A percentile compares a stretch with the other conserved stretches of the same genome.
These are phyloP conservation scores for Aaosphaeria arxii DNA, from an alignment of 2,329 filamentous ascomycete genomes.

Conservation along the genomic window DNA sequence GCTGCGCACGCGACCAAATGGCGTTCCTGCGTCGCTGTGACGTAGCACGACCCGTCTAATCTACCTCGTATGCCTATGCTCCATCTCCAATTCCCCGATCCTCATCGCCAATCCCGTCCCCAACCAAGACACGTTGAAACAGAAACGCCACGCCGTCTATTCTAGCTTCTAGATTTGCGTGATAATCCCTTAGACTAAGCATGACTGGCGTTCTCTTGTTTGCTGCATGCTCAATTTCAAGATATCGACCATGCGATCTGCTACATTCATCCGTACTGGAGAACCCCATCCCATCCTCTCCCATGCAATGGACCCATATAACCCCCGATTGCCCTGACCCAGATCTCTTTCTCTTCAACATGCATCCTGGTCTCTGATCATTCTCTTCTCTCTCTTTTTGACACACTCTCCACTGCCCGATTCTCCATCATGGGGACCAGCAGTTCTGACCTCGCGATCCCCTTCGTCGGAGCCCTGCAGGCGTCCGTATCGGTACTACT, in stretches of 20 bases:
- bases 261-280: too few relatives aligned
- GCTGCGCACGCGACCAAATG: not conserved
- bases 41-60: not conserved
- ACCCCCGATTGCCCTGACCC: not conserved
- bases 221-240: too few relatives aligned
- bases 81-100: too few relatives aligned
- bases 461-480: conserved; percentile 54
- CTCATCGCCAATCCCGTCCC: too few relatives aligned
- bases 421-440: conserved; percentile 15
- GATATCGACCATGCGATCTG: too few relatives aligned
- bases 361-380: not conserved
- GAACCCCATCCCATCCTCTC: too few relatives aligned
- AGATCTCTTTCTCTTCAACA: not conserved
- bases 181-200: not conserved
- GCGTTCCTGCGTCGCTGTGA: not conserved
- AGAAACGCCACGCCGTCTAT: not conserved
- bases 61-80: too few relatives aligned
- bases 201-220: too few relatives aligned
- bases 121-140: not conserved
- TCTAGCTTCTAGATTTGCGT: not conserved
- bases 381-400: not conserved
- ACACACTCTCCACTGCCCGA: not conserved
- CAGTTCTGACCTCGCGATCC: conserved; percentile 30
- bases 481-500: conserved; percentile 54
- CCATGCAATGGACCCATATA: too few relatives aligned